A percentile compares a stretch with the other conserved stretches of the same genome.
Conservation (phyloP, 148 eudicot genomes). For the Chenopodium quinoa region DNA sequence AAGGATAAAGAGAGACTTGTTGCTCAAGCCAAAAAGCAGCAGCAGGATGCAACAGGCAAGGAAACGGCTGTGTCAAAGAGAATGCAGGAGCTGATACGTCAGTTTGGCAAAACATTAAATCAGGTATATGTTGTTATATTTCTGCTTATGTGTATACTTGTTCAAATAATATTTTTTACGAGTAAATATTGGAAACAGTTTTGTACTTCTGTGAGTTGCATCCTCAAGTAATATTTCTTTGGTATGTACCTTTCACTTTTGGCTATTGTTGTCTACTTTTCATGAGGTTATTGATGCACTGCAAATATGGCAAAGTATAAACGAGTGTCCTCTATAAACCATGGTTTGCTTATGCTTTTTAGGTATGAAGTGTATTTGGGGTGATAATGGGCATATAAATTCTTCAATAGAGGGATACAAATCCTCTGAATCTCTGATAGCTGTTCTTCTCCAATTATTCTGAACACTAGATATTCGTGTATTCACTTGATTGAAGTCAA, state of each 20-base stretch:
- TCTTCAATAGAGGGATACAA: background rate
- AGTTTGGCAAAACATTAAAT: conserved; percentile 65
- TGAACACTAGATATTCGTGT: background rate
- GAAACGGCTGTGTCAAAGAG: conserved; percentile 69
- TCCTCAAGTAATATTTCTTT: background rate
- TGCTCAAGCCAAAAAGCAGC: conserved; percentile 51
- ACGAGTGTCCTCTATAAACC: background rate
- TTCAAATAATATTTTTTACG: background rate
- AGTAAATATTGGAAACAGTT: background rate
- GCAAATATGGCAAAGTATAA: background rate
- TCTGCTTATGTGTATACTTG: background rate
- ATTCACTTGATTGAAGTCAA: too few species aligned
- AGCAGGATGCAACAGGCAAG: conserved; percentile 50
- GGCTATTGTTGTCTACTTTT: background rate
- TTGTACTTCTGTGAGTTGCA: background rate
- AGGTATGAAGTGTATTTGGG: background rate
- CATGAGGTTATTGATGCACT: background rate
- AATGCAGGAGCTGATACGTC: conserved; percentile 92
- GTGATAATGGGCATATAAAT: background rate
- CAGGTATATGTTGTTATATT: conserved; percentile 41
- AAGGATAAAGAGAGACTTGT: conserved; percentile 63
- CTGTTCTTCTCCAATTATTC: background rate
- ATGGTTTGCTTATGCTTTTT: background rate
- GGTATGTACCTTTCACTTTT: background rate
- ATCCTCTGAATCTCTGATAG: background rate